Evolutionary conservation across 2,329 filamentous ascomycete genomes (phyloP), one percentile per base, ranked within the genome.

Genomic region (Macrophomina pseudophaseolina): DNA sequence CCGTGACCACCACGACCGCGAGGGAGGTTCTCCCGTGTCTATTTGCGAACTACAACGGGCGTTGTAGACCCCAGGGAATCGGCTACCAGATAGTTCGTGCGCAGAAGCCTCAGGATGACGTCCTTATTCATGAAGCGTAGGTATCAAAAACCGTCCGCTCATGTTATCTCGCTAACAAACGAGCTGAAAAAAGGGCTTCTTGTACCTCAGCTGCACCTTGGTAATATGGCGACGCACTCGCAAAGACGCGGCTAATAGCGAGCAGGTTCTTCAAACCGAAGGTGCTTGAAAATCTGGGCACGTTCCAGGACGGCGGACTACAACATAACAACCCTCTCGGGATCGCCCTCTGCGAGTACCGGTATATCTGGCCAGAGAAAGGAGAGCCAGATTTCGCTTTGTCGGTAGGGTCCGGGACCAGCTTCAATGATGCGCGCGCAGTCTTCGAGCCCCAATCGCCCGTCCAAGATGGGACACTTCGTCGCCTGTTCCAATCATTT

Each of bases 11-110:
- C 8, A 74, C 71, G 4, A 69, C 69, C 5, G 71, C 71, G 6
- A 64, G 67, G n/a, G 64, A 71, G 16, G 66, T 68, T 11, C 23
- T 67, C 2, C 67, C 70, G 14, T 72, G 67, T 67, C 49, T 77
- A n/a, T 71, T 77, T 35, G 68, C 74, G 0, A 76, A 76, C 60
- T 76, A 77, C 32, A 76, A 76, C 54, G 68, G 71, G 14, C 64
- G 68, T 30, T 49, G 53, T 6, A 52, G 70, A 12, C 62, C 67
- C n/a, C 18, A 49, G 12, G 46, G 64, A 16, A 58, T 60, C 11
- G 65, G 70, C 28, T 69, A 74, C 56, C 65, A 70, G 56, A 49
- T 73, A 16, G 54, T 72, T 16, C 71, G 72, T 23, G 72, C 72
- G 51, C 53, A 66, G 23, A 69, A 59, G 9, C 49, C 66, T 5